Evolutionary conservation across 805 yeast species (phyloP), one percentile per base, ranked within the genome.

Genomic region (Candida parachauliodes): DNA sequence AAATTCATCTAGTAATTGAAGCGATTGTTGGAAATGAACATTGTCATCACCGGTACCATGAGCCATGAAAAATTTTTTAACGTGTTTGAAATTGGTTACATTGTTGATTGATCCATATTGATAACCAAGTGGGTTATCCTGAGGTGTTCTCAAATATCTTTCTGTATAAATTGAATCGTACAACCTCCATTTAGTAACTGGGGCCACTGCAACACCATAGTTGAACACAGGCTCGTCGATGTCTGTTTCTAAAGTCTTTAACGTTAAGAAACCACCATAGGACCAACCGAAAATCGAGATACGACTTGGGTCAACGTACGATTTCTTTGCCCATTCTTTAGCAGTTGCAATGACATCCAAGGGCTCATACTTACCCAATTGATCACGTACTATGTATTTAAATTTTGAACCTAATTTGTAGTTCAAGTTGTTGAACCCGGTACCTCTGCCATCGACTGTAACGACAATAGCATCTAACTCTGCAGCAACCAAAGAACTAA

Each of bases 371-470:
- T 79, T 67, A 2, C 98, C 97, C 37, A 93, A 69, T 21, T 77
- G 75, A 55, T 86, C 94, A 36, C 95, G 76, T 2, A 93, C 98
- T 24, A 77, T 57, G 19, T 83, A 75, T 55, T 96, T 77, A 66
- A 81, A 93, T 8, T 54, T 38, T 3, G 72, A 49, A 1, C 72
- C 71, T 35, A 74, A 56, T 36, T 81, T 75, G 1, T 37, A 37
- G 34, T 62, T 60, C 29, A 48, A 45, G 10, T 96, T 96, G 62
- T 80, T 86, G 59, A 71, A 86, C 0, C 97, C 98, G 1, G 98
- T 93, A 21, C 98, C 98, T 49, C 98, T 76, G 0, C 98, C 98
- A 60, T 93, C 98, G 3, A 93, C 95, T 1, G 95, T 85, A 1
- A 93, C 95, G 7, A 93, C 96, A 34, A 93, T 75, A 2, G 94